Evolutionary conservation across 371 early-diverging fungal species (phyloP).

Genomic region (Mortierella sp.): DNA sequence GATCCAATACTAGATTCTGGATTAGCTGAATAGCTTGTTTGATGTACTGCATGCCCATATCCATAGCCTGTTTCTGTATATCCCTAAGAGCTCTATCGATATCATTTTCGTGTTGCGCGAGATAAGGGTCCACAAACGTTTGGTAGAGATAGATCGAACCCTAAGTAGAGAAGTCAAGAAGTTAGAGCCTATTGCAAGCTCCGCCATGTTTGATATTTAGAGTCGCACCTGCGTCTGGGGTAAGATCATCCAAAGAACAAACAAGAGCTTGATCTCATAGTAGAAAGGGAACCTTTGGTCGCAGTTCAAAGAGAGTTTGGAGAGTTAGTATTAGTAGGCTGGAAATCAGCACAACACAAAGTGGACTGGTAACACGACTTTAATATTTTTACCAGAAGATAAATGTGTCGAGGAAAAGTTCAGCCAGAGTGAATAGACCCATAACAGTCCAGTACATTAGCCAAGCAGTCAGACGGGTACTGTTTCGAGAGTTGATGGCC

Average conservation of each 20-base stretch:
- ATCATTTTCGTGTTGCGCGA: conserved; percentile 38
- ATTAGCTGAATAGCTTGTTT: conserved; percentile 38
- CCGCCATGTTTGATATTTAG: neutral
- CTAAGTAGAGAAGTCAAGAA: conserved; percentile 7
- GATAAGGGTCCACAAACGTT: conserved; percentile 42
- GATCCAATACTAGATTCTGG: conserved; percentile 34
- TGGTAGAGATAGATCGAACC: conserved; percentile 54
- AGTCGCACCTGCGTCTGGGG: conserved; percentile 50
- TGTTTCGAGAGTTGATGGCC: conserved; percentile 47
- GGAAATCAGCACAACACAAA: neutral
- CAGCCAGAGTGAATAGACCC: conserved; percentile 45
- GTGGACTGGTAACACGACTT: neutral
- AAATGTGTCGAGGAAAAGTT: conserved; percentile 45
- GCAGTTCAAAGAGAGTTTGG: neutral
- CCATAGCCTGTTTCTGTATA: conserved; percentile 40
- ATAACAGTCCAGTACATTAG: conserved; percentile 56
- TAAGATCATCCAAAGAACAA: conserved; percentile 54
- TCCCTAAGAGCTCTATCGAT: conserved; percentile 47
- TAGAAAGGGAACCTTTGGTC: conserved; percentile 46
- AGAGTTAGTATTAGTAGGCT: neutral
- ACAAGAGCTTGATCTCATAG: conserved; percentile 46
- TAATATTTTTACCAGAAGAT: conserved; percentile 41
- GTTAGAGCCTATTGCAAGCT: neutral
- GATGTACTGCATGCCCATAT: conserved; percentile 45
- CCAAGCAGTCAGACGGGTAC: conserved; percentile 45